These are phyloP conservation scores for Mucor sp. DNA, from an alignment of 371 early-diverging fungal species.

Conservation along the genomic window DNA sequence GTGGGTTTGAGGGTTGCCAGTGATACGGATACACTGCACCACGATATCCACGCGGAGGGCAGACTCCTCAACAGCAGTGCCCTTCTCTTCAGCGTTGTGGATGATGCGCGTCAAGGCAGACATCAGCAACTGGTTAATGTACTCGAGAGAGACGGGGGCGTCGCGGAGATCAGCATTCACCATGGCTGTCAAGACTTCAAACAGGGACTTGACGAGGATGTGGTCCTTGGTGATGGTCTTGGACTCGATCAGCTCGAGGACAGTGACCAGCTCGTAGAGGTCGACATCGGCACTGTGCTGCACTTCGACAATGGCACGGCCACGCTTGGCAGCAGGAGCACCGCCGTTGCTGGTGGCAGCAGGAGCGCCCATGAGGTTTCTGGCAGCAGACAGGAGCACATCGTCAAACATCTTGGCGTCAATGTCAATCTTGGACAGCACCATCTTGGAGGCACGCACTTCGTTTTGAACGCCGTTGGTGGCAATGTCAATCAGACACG, in stretches of 20 bases:
- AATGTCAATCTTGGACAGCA: slow-evolving; percentile 58
- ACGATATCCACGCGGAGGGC: slow-evolving; percentile 81
- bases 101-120: slow-evolving; percentile 71
- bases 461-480: slow-evolving; percentile 65
- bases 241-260: slow-evolving; percentile 74
- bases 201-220: slow-evolving; percentile 67
- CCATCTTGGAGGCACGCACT: slow-evolving; percentile 59
- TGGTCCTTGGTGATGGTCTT: slow-evolving; percentile 51
- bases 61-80: slow-evolving; percentile 44
- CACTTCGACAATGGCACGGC: slow-evolving; percentile 28
- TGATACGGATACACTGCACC: slow-evolving; percentile 87
- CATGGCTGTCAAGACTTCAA: slow-evolving; percentile 74
- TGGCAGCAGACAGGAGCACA: slow-evolving; percentile 23
- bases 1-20: slow-evolving; percentile 96
- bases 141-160: slow-evolving; percentile 75
- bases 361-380: slow-evolving; percentile 21
- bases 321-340: slow-evolving; percentile 32
- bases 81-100: slow-evolving; percentile 54
- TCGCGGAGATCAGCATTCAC: slow-evolving; percentile 59
- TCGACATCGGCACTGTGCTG: slow-evolving; percentile 26
- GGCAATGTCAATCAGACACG: slow-evolving; percentile 66
- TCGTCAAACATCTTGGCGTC: slow-evolving; percentile 49
- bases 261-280: slow-evolving; percentile 62
- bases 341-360: slow-evolving; percentile 1
- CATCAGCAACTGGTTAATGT: slow-evolving; percentile 86